phyloP scores from a whole-genome alignment of 2,329 filamentous ascomycete species.

The Colletotrichum tamarilloi region DNA sequence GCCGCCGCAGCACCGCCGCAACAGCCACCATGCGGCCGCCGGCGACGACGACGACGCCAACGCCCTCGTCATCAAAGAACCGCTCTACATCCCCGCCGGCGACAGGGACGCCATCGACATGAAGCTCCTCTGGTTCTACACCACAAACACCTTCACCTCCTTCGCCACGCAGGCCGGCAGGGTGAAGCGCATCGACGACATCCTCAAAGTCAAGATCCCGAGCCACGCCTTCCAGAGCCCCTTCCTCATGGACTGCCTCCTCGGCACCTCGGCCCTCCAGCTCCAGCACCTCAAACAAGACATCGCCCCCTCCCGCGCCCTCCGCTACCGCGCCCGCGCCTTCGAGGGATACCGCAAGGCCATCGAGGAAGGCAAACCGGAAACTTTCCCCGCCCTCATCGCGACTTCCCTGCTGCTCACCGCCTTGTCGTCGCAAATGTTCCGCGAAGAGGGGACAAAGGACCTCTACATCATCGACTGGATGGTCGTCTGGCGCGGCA shows the following conservation, averaged over 20 bases:
- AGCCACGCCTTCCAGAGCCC: constrained; percentile 62
- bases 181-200: constrained; percentile 50
- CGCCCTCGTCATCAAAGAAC: constrained; percentile 38
- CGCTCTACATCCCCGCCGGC: constrained; percentile 42
- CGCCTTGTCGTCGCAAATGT: constrained; percentile 61
- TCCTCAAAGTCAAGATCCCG: constrained; percentile 59
- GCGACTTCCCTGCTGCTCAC: constrained; percentile 63
- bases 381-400: constrained; percentile 61
- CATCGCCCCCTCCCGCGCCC: constrained; percentile 51
- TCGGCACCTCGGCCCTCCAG: constrained; percentile 63
- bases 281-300: constrained; percentile 54
- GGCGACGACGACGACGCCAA: constrained; percentile 13
- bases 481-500: constrained; percentile 67
- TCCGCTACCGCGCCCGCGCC: constrained; percentile 59
- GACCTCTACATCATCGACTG: constrained; percentile 65
- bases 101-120: constrained; percentile 56
- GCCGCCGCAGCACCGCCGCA: constrained; percentile 1
- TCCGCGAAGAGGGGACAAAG: constrained; percentile 57
- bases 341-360: constrained; percentile 64
- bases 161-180: constrained; percentile 55
- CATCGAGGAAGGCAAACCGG: constrained; percentile 57
- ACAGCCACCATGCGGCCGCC: background rate
- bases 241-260: constrained; percentile 66
- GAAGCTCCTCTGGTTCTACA: constrained; percentile 68
- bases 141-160: constrained; percentile 55